These are phyloP conservation scores for Penicillium canariense DNA, from an alignment of 495 filamentous ascomycete species.

Conservation along the genomic window DNA sequence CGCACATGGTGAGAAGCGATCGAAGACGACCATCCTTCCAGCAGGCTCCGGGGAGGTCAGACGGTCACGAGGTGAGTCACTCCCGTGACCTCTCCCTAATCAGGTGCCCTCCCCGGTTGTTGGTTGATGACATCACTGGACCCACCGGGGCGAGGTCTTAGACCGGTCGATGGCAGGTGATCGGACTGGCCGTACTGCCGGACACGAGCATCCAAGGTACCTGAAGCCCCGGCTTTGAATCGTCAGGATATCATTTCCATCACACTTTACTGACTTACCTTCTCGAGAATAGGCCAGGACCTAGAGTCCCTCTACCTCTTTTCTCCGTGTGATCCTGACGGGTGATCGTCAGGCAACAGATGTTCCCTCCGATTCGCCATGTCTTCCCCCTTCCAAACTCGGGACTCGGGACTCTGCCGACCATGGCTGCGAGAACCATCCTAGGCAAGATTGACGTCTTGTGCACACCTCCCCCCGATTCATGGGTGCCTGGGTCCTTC, in stretches of 20 bases:
- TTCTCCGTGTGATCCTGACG: slow-evolving; percentile 24
- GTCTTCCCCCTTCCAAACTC: background rate
- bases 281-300: no score
- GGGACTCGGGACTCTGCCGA: no score
- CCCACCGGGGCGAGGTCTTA: slow-evolving; percentile 24
- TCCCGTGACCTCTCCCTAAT: slow-evolving; percentile 15
- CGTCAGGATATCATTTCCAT: slow-evolving; percentile 21
- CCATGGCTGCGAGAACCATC: background rate
- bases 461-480: slow-evolving; percentile 5
- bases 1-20: no score
- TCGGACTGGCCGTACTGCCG: slow-evolving; percentile 3
- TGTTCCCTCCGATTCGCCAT: background rate
- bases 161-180: slow-evolving; percentile 35
- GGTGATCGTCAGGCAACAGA: slow-evolving; percentile 35
- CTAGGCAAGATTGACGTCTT: background rate
- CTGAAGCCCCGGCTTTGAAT: background rate
- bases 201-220: slow-evolving; percentile 2
- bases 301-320: no score
- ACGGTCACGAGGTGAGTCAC: slow-evolving; percentile 3
- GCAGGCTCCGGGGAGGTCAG: no score
- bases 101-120: slow-evolving; percentile 10
- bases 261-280: no score
- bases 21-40: no score
- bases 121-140: slow-evolving; percentile 26
- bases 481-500: slow-evolving; percentile 13